Base-by-base conservation (phyloP, 140 eudicot genomes). In the Stevia rebaudiana region DNA sequence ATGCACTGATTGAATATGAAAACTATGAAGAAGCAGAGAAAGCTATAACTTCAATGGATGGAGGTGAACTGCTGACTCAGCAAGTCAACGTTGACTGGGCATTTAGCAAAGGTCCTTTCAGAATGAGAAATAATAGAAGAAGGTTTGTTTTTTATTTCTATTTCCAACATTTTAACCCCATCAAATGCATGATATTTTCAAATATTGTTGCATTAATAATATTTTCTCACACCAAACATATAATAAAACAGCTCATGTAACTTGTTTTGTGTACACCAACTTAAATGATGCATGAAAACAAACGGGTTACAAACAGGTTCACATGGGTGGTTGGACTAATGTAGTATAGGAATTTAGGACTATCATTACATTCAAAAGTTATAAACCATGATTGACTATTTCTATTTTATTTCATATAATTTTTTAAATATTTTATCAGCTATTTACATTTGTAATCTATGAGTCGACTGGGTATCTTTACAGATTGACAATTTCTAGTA, bases 21-120 rank as follows among this genome's bases (percentile, higher is more conserved):
- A 83, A 76, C 60, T 83, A 69, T 74, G 95, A 83, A 4, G 33
- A 28, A 28, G 33, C 33, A 28, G 33, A 28, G 33, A 28, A 28
- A 28, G 33, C 33, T 28, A 28, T 28, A 28, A 28, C 33, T 28
- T 28, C 33, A 28, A 28, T 28, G 33, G 33, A 28, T 28, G 33
- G 33, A 28, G 33, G 33, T 2, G 33, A 28, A 28, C 33, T 28
- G 33, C 33, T 28, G 33, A 28, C 33, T 28, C 33, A 28, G 33
- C 4, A 2, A 4, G 33, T 28, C 33, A 28, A 28, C 4, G 33
- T 28, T 28, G 33, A 28, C 33, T 28, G 33, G 33, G 33, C 33
- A 28, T 92, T 92, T 72, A 85, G 97, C 85, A 88, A 83, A 79
- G 97, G 99, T n/a, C 99, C 99, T 8, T 85, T 81, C 56, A 83